Evolutionary conservation across 768 basidiomycete species (phyloP).

Genomic region (Ephemerocybe angulata): DNA sequence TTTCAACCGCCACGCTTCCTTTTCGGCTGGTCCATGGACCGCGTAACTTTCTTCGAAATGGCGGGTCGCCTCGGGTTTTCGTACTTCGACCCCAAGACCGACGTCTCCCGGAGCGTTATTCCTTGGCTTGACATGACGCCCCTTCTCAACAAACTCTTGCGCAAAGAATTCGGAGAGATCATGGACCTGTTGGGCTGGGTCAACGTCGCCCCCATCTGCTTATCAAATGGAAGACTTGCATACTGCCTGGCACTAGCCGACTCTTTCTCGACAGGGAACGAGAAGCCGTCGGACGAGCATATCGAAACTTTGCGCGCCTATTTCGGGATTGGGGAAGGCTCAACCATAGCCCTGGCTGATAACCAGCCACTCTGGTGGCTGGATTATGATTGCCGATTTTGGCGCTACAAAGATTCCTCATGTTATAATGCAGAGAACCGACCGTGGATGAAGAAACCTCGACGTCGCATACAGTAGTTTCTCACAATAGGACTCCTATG

Average conservation of each 20-base stretch:
- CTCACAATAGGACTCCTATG: too few species aligned
- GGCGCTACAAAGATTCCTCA: not conserved
- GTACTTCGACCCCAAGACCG: too few species aligned
- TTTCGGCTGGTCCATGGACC: conserved; percentile 1
- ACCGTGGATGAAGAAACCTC: too few species aligned
- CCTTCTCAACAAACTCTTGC: not conserved
- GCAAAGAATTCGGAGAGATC: not conserved
- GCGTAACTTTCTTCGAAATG: not conserved
- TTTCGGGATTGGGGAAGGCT: not conserved
- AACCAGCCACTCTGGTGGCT: not conserved
- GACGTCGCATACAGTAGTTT: too few species aligned
- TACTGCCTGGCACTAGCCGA: not conserved
- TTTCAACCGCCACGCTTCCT: conserved; percentile 1
- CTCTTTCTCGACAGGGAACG: not conserved
- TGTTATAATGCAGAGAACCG: too few species aligned
- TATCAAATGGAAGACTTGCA: not conserved
- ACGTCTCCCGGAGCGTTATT: too few species aligned
- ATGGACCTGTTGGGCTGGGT: not conserved
- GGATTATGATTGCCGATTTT: not conserved
- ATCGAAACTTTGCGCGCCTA: not conserved
- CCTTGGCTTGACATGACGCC: not conserved
- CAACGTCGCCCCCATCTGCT: not conserved
- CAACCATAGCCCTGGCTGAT: not conserved
- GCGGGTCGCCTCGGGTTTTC: not conserved
- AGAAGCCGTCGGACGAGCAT: not conserved